Base-by-base conservation (phyloP, 1,284 basidiomycete species). In the Inonotus hispidus region DNA sequence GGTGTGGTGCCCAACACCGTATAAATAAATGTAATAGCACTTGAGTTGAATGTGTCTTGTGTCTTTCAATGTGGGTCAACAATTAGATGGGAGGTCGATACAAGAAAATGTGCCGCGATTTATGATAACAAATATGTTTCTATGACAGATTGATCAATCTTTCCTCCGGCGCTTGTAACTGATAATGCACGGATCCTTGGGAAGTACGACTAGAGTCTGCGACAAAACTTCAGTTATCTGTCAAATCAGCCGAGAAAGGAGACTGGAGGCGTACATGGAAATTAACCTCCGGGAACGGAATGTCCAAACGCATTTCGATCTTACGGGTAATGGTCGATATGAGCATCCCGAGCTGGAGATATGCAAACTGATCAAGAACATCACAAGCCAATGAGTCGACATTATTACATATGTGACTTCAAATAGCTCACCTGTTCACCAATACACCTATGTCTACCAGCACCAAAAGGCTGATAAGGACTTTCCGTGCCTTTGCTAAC, bases 401-500 rank as follows among this genome's bases (percentile, higher is more conserved):
- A n/a, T n/a, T n/a, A n/a, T n/a, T n/a, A n/a, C n/a, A n/a, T n/a
- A n/a, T n/a, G n/a, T n/a, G n/a, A n/a, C n/a, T n/a, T n/a, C n/a
- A n/a, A n/a, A 38, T 7, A 32, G 72, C 79, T 63, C 63, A 87
- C 87, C 79, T 90, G 92, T 77, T 97, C 94, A 65, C 94, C 95
- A 66, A 97, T 95, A 74, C 95, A 98, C 63, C 95, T 80, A 75
- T 98, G 95, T 67, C 93, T 81, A 27, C 95, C 96, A 50, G 96
- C 95, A 61, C 96, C 97, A 71, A 99, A 99, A 1, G 96, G 97
- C 71, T 96, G 89, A 72, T 98, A 98, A 35, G 87, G 86, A 64
- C 87, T 90, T 64, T 93, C 90, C 13, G 93, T 95, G 56, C 93
- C 93, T 75, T 95, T 96, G 73, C 88, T 92, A 47, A 96, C 92